Conservation (phyloP, 2,329 filamentous ascomycete species). For the Aspergillus floridensis region DNA sequence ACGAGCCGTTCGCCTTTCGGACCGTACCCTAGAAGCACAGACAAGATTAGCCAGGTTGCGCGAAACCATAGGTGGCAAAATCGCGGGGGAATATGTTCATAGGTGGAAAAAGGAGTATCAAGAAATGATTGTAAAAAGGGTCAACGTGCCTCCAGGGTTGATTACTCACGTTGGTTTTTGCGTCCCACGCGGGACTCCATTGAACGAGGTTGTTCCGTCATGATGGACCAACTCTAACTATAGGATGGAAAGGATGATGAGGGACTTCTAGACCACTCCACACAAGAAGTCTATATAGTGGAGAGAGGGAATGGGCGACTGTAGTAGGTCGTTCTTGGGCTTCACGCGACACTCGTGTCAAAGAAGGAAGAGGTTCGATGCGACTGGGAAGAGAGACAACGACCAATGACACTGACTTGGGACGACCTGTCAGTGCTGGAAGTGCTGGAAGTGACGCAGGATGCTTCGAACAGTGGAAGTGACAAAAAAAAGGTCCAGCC, state of each 20-base stretch:
- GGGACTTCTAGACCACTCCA: slow-evolving; percentile 12
- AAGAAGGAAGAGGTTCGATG: slow-evolving; percentile 12
- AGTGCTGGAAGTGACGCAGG: slow-evolving; percentile 11
- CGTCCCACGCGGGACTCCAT: slow-evolving; percentile 50
- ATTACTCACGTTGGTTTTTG: slow-evolving; percentile 50
- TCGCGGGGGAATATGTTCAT: not conserved
- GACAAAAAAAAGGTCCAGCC: slow-evolving; percentile 11
- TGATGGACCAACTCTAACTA: slow-evolving; percentile 12
- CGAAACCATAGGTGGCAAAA: not conserved
- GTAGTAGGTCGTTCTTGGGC: slow-evolving; percentile 1
- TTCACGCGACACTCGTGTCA: slow-evolving; percentile 17
- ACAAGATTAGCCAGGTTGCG: slow-evolving; percentile 21
- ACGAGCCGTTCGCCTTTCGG: slow-evolving; percentile 90
- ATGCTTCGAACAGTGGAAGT: slow-evolving; percentile 12
- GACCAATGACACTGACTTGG: slow-evolving; percentile 12
- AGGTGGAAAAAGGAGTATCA: slow-evolving; percentile 2
- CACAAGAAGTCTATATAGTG: slow-evolving; percentile 6
- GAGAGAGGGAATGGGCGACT: not conserved
- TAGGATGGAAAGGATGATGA: slow-evolving; percentile 6
- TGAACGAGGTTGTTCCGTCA: slow-evolving; percentile 44
- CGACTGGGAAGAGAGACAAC: slow-evolving; percentile 10
- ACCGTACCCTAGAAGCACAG: slow-evolving; percentile 69
- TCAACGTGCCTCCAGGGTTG: slow-evolving; percentile 22
- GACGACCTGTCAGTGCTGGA: slow-evolving; percentile 13
- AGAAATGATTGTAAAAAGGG: slow-evolving; percentile 7